Base-by-base conservation (phyloP, 345 rosid species). In the Populus tremula region DNA sequence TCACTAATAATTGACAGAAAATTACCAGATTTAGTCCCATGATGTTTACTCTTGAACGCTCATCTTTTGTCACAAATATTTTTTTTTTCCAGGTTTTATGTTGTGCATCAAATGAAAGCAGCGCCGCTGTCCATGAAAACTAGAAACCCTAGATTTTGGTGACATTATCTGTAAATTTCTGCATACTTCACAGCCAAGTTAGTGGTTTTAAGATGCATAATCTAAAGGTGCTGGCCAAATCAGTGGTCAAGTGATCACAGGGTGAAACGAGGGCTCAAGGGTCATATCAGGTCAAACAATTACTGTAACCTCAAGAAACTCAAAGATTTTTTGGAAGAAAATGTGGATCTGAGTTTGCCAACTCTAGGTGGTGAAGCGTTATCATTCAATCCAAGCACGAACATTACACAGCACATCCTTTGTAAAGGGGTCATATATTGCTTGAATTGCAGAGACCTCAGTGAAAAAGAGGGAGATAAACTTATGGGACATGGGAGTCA, bases 401-500 rank as follows among this genome's bases (percentile, higher is more conserved):
- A 21, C 9, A 21, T 6, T 21, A 49, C 8, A n/a, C n/a, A n/a
- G n/a, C 14, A 49, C 59, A 53, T 78, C 59, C 71, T 73, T 64
- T 70, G 82, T 64, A 59, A 75, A 83, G 23, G 63, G 74, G 71
- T 62, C 47, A 64, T 65, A n/a, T n/a, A n/a, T 56, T 72, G 76
- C 77, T 72, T 75, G 79, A 63, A 80, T 67, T 80, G 83, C 84
- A 76, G 74, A 76, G 74, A 68, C 69, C 33, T 54, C 2, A 36
- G 82, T 73, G 81, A 73, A 77, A 82, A 69, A 79, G 62, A 76
- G 70, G 41, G 70, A 41, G 64, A 69, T 7, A 70, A 62, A 31
- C 43, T 45, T 43, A 43, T 43, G 47, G 47, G 47, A 43, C 47
- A 43, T 12, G 69, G 53, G 83, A 84, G 89, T 86, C 85, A 87